phyloP scores from a whole-genome alignment of 257 asterid genomes.

The Scutellaria galericulata region DNA sequence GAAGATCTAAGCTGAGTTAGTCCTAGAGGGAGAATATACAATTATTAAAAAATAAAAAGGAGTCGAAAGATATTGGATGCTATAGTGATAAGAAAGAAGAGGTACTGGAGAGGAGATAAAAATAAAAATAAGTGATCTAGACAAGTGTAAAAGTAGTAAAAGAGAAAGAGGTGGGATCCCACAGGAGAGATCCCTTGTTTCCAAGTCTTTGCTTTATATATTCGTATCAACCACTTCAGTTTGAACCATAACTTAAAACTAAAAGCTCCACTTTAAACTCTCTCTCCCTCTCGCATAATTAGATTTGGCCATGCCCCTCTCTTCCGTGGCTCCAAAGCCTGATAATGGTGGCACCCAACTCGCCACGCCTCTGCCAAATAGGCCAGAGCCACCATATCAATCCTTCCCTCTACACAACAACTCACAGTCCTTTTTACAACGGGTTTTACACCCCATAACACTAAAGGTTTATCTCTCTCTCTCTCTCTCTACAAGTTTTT shows the following conservation, averaged over 20 bases:
- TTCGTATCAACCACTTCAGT: conserved; percentile 55
- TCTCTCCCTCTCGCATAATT: conserved; percentile 33
- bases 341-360: conserved; percentile 48
- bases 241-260: conserved; percentile 46
- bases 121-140: conserved; percentile 46
- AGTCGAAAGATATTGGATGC: conserved; percentile 36
- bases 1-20: conserved; percentile 36
- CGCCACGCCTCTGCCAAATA: conserved; percentile 38
- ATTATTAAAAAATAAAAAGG: conserved; percentile 30
- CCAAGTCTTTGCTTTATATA: conserved; percentile 53
- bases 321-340: conserved; percentile 63
- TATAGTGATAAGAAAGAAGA: conserved; percentile 34
- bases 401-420: conserved; percentile 50
- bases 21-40: conserved; percentile 23
- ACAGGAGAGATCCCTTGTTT: conserved; percentile 50
- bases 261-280: conserved; percentile 41
- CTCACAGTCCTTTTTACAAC: conserved; percentile 59
- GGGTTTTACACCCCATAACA: conserved; percentile 59
- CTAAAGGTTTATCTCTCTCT: conserved; percentile 59
- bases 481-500: conserved; percentile 8
- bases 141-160: conserved; percentile 47
- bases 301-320: conserved; percentile 62
- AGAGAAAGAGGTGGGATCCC: conserved; percentile 67
- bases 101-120: conserved; percentile 42
- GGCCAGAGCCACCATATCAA: conserved; percentile 36